Evolutionary conservation across 2,329 filamentous ascomycete genomes (phyloP), one percentile per base, ranked within the genome.

Genomic region (Trichoderma hamatum): DNA sequence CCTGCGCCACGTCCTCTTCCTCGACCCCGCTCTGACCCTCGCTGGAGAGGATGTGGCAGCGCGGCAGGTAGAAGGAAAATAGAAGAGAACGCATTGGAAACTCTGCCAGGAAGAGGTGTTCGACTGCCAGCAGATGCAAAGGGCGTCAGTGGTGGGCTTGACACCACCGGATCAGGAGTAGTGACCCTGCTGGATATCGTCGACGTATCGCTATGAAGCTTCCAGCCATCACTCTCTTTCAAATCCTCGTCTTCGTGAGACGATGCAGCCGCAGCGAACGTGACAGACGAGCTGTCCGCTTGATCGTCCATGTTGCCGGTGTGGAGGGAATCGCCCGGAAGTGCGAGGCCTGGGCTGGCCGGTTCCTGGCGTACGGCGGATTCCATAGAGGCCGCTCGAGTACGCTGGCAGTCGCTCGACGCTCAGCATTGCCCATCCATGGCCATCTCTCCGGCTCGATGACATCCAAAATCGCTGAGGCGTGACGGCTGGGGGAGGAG

Each of bases 171-270:
- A 62, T 77, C 74, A 26, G 73, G 75, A 49, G 75, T 76, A 24
- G 76, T 76, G 49, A 71, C 72, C 61, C 73, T 72, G 70, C 77
- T 78, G 7, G 76, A 74, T 30, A 74, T 70, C n/a, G 74, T 73
- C 24, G 77, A 78, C 60, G 74, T 70, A 67, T 76, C 73, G 59
- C 74, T 76, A 24, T 74, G 72, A 26, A 73, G 68, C 46, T 68
- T 72, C 70, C 72, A 76, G 66, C 72, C 71, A 67, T 76, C 74
- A 71, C 76, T 76, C 19, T 72, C 73, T 65, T 72, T 75, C 52
- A 70, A 71, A 55, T 76, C 74, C 36, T 73, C 72, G 30, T 76
- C 74, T 51, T 74, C 76, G 60, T 71, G 77, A 24, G 72, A 72
- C 5, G 74, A 75, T 36, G 75, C 72, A 67, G 65, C 61, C 30